These are phyloP conservation scores for Bretschneidera sinensis DNA, from an alignment of 345 rosid genomes.

Conservation along the genomic window DNA sequence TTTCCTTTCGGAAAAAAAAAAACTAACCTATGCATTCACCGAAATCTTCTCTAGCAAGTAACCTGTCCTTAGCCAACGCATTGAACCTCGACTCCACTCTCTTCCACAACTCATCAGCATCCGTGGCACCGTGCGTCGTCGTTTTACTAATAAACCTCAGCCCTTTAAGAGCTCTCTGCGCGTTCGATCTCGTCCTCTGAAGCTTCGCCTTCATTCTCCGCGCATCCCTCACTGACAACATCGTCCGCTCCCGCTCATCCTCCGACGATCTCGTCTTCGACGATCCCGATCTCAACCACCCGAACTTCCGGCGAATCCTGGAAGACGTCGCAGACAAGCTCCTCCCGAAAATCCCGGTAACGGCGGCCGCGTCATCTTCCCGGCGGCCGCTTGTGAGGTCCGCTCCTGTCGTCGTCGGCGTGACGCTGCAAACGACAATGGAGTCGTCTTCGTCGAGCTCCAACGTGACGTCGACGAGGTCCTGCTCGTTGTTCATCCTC, in stretches of 20 bases:
- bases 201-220: conserved; percentile 53
- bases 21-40: conserved; percentile 83
- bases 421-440: conserved; percentile 60
- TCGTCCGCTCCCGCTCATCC: conserved; percentile 16
- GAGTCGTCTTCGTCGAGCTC: conserved; percentile 65
- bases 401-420: conserved; percentile 20
- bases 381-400: neutral
- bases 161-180: conserved; percentile 74
- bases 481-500: conserved; percentile 33
- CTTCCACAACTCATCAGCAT: conserved; percentile 61
- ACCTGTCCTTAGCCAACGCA: conserved; percentile 50
- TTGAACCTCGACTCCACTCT: conserved; percentile 61
- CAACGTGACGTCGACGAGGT: conserved; percentile 73
- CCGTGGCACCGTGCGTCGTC: conserved; percentile 32
- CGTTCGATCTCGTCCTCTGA: conserved; percentile 62
- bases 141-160: conserved; percentile 66
- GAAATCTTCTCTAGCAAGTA: conserved; percentile 80
- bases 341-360: no score
- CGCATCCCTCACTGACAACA: conserved; percentile 48
- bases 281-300: conserved; percentile 57
- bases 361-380: conserved; percentile 27
- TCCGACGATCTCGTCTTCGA: conserved; percentile 37
- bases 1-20: no score
- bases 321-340: no score
- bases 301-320: conserved; percentile 55